phyloP scores from a whole-genome alignment of 176 grass and related monocot genomes.

The Carex myosuroides region DNA sequence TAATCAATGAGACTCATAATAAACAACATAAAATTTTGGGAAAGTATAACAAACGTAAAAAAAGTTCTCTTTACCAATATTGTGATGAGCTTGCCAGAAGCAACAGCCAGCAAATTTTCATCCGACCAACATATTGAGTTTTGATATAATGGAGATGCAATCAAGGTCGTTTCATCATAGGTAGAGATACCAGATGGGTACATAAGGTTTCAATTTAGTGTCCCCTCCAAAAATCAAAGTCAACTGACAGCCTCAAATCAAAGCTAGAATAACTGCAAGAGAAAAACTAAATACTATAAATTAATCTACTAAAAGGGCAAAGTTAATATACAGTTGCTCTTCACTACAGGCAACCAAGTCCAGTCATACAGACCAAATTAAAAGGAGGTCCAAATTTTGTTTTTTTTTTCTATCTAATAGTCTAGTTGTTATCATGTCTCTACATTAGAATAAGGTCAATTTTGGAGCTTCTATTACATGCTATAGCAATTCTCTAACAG shows the following conservation, averaged over 20 bases:
- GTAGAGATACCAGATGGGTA: not conserved
- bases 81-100: slow-evolving; percentile 66
- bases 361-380: not conserved
- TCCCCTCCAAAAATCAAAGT: not conserved
- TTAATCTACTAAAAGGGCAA: not conserved
- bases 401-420: not conserved
- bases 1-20: not conserved
- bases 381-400: not conserved
- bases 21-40: not conserved
- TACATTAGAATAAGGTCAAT: not conserved
- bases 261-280: not conserved
- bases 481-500: not conserved
- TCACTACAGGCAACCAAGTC: not conserved
- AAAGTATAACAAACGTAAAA: not conserved
- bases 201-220: not conserved
- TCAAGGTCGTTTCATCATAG: slow-evolving; percentile 44
- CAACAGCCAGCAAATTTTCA: slow-evolving; percentile 77
- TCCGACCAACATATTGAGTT: slow-evolving; percentile 69
- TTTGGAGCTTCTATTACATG: not conserved
- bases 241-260: not conserved
- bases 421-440: not conserved
- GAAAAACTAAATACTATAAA: not conserved
- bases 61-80: slow-evolving; percentile 47
- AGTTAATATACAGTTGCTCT: not conserved
- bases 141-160: slow-evolving; percentile 75